Percentiles rank a stretch among this genome's conserved stretches.
Evolutionary conservation across 2,329 filamentous ascomycete genomes (phyloP).

Genomic region (Arthrobotrys sphaeroides): DNA sequence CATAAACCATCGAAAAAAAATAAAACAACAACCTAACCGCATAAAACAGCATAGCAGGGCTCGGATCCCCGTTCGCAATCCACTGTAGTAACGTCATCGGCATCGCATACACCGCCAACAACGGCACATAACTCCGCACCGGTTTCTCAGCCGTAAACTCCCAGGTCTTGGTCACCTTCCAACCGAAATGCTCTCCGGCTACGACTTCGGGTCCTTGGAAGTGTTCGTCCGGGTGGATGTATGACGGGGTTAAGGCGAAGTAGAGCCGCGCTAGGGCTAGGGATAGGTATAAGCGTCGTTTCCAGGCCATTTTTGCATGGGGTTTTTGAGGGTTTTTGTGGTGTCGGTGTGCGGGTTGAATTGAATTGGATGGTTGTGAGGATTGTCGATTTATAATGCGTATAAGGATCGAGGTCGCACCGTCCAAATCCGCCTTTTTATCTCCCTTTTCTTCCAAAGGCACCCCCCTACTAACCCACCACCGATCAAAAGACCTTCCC

Average conservation of each 20-base stretch:
- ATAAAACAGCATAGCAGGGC: constrained; percentile 87
- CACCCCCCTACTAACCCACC: no score
- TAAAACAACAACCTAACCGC: constrained; percentile 90
- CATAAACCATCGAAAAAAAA: constrained; percentile 87
- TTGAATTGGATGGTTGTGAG: neutral
- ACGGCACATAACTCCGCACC: constrained; percentile 92
- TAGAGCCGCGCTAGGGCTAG: constrained; percentile 88
- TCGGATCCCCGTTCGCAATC: constrained; percentile 83
- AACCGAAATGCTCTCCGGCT: constrained; percentile 90
- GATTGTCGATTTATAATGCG: neutral
- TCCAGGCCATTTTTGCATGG: constrained; percentile 73
- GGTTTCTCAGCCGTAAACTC: constrained; percentile 90
- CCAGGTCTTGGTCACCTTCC: constrained; percentile 90
- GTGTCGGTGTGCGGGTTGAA: no score
- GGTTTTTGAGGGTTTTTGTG: neutral
- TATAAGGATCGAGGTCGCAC: no score
- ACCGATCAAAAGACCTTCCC: no score
- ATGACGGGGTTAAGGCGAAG: constrained; percentile 93
- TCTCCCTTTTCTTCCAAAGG: neutral
- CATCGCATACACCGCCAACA: constrained; percentile 94
- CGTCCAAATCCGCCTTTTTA: neutral
- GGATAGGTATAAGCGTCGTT: constrained; percentile 81
- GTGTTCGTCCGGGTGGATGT: constrained; percentile 97
- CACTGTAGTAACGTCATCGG: constrained; percentile 93
- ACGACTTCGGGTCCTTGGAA: constrained; percentile 98